Evolutionary conservation across 495 filamentous ascomycete species (phyloP).

Genomic region (Hypoxylon lienhwacheense): DNA sequence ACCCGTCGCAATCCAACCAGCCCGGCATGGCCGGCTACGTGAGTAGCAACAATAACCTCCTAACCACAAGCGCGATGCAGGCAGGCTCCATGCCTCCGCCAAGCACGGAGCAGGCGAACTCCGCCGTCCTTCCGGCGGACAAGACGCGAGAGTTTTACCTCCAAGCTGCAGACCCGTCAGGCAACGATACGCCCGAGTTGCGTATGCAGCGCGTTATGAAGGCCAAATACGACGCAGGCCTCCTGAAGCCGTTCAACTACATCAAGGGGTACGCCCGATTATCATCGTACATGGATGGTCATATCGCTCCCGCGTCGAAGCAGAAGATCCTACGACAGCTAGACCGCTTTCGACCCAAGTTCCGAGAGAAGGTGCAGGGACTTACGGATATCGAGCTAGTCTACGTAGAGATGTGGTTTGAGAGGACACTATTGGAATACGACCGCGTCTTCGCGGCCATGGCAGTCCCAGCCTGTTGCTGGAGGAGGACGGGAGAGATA

Average conservation of each 20-base stretch:
- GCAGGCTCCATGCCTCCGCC: slow-evolving; percentile 48
- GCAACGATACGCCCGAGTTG: slow-evolving; percentile 87
- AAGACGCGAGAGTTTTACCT: slow-evolving; percentile 95
- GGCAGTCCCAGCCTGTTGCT: slow-evolving; percentile 97
- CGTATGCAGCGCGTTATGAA: slow-evolving; percentile 93
- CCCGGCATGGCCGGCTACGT: slow-evolving; percentile 40
- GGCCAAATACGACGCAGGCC: slow-evolving; percentile 92
- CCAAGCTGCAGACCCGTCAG: slow-evolving; percentile 91
- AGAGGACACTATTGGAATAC: slow-evolving; percentile 90
- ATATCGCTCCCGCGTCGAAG: slow-evolving; percentile 76
- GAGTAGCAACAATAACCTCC: slow-evolving; percentile 43
- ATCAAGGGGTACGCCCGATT: slow-evolving; percentile 91
- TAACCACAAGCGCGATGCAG: slow-evolving; percentile 45
- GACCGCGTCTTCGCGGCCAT: slow-evolving; percentile 98
- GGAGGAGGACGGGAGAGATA: slow-evolving; percentile 95
- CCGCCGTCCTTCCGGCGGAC: slow-evolving; percentile 66
- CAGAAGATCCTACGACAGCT: slow-evolving; percentile 88
- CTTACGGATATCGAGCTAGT: slow-evolving; percentile 91
- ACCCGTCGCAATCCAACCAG: slow-evolving; percentile 38
- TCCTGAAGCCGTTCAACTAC: slow-evolving; percentile 97
- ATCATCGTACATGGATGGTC: slow-evolving; percentile 83
- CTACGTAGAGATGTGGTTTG: slow-evolving; percentile 98
- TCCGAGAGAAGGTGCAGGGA: slow-evolving; percentile 89
- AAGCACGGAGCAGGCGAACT: slow-evolving; percentile 55
- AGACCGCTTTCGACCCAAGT: slow-evolving; percentile 90